These are phyloP conservation scores for Dendrocalamus latiflorus DNA, from an alignment of 202 grass and related monocot genomes.

Conservation along the genomic window DNA sequence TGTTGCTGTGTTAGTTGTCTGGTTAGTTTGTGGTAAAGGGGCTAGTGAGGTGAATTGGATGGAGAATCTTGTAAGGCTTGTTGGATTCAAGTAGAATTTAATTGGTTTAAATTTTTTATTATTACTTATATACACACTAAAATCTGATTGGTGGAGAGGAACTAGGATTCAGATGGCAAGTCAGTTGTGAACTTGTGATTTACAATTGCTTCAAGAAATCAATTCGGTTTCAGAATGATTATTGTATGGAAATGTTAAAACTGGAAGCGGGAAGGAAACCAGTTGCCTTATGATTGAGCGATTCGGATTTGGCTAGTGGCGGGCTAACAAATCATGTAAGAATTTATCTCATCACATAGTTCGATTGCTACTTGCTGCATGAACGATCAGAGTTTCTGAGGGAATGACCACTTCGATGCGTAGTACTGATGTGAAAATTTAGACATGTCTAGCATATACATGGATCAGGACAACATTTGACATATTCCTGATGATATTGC, in stretches of 20 bases:
- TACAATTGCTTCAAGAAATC: background rate
- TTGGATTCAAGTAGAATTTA: background rate
- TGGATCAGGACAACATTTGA: background rate
- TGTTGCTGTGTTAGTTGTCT: background rate
- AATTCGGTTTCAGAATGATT: background rate
- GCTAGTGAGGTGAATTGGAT: background rate
- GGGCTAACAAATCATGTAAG: background rate
- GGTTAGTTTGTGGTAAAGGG: background rate
- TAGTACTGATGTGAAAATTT: background rate
- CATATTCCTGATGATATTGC: background rate
- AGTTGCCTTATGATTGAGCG: background rate
- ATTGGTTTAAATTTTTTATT: background rate
- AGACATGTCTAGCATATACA: background rate
- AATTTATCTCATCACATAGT: background rate
- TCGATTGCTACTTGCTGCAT: background rate
- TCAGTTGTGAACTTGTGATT: background rate
- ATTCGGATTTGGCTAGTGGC: background rate
- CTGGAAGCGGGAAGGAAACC: background rate
- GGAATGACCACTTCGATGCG: background rate
- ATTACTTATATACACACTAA: background rate
- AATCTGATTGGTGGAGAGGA: background rate
- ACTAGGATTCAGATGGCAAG: too few species aligned
- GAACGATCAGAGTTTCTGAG: background rate
- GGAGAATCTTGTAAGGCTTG: background rate
- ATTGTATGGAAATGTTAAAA: background rate